Base-by-base conservation (phyloP, 1,284 basidiomycete species). In the Ceratobasidium sp. region DNA sequence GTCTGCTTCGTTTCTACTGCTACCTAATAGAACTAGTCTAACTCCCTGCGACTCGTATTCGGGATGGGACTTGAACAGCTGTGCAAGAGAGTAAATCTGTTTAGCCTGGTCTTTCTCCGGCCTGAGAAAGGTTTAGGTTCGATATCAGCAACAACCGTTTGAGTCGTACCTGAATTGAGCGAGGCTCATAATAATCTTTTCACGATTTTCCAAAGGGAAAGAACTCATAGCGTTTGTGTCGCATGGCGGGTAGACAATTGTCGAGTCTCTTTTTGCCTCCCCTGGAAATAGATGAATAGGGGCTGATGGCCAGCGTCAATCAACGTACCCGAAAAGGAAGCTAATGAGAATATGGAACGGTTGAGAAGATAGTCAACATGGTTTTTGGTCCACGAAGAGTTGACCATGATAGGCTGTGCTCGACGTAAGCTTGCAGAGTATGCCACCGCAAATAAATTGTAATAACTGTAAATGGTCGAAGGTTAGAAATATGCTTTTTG, bases 61-160 rank as follows among this genome's bases (percentile, higher is more conserved):
- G 0, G 94, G 91, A 79, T 94, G 86, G 0, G 81, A 79, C 63
- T 86, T 83, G 35, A 95, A 84, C 10, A 98, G 85, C 20, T 85
- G 83, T 5, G 87, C 84, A 77, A 98, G 89, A 0, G 96, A 89
- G 33, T 85, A 85, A 7, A 99, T 84, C 82, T 99, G 98, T 8
- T 90, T 89, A 0, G 89, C 85, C 75, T 99, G 97, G 80, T 98
- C 95, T 83, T 99, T 99, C 84, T 99, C 97, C 0, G 98, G 97
- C 53, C 94, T 94, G 77, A 4, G 33, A n/a, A 26, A 39, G 7
- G 37, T n/a, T 71, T 61, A 61, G 26, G 49, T 28, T 28, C 37
- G n/a, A 47, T 37, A n/a, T 35, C 31, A 11, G 11, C 17, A 42
- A 63, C 64, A 31, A 35, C 64, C 31, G 20, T 42, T 56, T 37